Evolutionary conservation across 139 green algal genomes (phyloP).

Genomic region (Chlamydomonas sp.): DNA sequence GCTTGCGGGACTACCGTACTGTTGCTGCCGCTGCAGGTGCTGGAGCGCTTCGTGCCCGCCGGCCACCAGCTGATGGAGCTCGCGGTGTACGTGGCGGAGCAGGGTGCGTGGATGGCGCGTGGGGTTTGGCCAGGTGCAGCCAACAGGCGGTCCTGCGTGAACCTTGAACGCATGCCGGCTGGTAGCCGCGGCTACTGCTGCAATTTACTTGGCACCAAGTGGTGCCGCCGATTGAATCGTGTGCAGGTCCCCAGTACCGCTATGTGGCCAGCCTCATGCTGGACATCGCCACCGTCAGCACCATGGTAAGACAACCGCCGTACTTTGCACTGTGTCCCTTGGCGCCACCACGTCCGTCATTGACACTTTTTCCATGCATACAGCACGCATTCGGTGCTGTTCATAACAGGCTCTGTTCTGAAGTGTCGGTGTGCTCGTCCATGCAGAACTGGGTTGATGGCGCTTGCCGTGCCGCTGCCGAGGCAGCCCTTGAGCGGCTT

Average conservation of each 20-base stretch:
- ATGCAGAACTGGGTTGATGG: constrained; percentile 29
- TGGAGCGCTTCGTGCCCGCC: neutral
- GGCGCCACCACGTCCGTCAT: neutral
- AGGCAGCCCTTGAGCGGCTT: neutral
- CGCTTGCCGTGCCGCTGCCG: neutral
- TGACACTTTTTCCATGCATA: neutral
- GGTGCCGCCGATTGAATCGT: neutral
- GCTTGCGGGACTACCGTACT: too few species aligned
- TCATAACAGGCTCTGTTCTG: neutral
- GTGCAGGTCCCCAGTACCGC: neutral
- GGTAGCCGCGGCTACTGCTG: neutral
- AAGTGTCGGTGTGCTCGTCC: neutral
- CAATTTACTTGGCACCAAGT: neutral
- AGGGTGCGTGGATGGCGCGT: neutral
- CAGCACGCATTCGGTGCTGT: neutral
- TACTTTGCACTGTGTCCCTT: neutral
- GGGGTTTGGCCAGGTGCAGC: neutral
- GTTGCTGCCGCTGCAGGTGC: neutral
- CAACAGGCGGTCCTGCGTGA: neutral
- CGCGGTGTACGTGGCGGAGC: neutral
- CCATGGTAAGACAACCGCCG: constrained; percentile 4
- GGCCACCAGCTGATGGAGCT: neutral
- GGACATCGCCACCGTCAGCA: neutral
- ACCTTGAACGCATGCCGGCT: neutral
- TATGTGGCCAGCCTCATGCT: constrained; percentile 2